Conservation (phyloP, 2,329 filamentous ascomycete genomes). For the Colletotrichum sp. region DNA sequence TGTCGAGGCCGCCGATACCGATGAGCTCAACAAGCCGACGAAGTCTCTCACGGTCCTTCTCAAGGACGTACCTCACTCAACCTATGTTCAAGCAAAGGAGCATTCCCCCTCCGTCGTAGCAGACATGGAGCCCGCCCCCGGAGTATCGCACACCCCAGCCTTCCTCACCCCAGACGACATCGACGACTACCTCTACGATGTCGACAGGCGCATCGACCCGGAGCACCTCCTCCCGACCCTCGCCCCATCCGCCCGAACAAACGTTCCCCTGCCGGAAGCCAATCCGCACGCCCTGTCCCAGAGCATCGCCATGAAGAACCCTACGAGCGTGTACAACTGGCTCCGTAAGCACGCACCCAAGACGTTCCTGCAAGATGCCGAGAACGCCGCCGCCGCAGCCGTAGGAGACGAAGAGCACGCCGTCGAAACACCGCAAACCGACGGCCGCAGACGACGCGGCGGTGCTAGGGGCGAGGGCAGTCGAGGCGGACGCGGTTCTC, state of each 20-base stretch:
- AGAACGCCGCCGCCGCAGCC: conserved; percentile 41
- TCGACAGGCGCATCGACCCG: conserved; percentile 59
- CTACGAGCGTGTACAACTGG: conserved; percentile 95
- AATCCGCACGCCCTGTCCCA: conserved; percentile 43
- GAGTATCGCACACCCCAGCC: conserved; percentile 62
- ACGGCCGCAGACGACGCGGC: conserved; percentile 26
- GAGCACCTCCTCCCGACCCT: conserved; percentile 52
- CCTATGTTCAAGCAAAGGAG: conserved; percentile 61
- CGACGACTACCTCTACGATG: conserved; percentile 73
- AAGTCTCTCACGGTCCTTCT: conserved; percentile 58
- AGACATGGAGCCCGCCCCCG: conserved; percentile 54
- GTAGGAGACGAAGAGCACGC: conserved; percentile 45
- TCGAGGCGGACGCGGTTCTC: conserved; percentile 23
- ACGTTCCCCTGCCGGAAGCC: conserved; percentile 29
- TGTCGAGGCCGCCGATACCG: conserved; percentile 22
- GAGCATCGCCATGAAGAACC: conserved; percentile 63
- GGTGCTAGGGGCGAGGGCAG: conserved; percentile 14
- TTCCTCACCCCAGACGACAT: conserved; percentile 75
- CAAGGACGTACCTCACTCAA: conserved; percentile 55
- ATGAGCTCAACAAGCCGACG: conserved; percentile 49
- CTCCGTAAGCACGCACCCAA: conserved; percentile 83
- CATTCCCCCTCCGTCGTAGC: conserved; percentile 63
- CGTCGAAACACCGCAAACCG: conserved; percentile 27
- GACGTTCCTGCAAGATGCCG: conserved; percentile 81
- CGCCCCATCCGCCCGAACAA: conserved; percentile 50